Conservation (phyloP, 805 yeast species). For the Vanderwaltozyma polyspora region DNA sequence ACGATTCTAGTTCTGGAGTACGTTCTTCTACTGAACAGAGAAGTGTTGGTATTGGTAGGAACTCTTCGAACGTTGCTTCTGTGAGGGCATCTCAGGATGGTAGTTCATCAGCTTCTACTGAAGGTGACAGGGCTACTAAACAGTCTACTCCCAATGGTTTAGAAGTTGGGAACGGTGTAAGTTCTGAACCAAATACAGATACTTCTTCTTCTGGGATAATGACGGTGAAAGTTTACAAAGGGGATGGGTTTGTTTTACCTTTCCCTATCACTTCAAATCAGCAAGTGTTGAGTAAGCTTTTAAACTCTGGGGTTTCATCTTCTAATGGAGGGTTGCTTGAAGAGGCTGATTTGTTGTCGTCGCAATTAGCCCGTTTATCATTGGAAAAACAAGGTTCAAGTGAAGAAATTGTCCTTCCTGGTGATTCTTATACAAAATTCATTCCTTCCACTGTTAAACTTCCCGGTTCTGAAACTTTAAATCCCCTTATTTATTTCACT, state of each 20-base stretch:
- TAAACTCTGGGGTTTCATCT: conserved; percentile 39
- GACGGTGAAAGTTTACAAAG: conserved; percentile 66
- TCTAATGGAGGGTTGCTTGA: conserved; percentile 8
- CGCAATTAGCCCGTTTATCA: conserved; percentile 20
- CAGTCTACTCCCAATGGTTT: not conserved
- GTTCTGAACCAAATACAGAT: conserved; percentile 3
- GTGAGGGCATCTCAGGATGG: not conserved
- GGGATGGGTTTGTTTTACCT: conserved; percentile 59
- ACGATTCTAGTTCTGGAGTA: conserved; percentile 1
- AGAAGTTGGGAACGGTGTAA: not conserved
- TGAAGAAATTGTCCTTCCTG: conserved; percentile 27
- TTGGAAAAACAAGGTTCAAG: conserved; percentile 23
- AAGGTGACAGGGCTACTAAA: not conserved
- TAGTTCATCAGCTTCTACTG: not conserved
- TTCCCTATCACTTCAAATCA: conserved; percentile 55
- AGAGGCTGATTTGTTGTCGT: conserved; percentile 17
- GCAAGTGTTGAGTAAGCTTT: conserved; percentile 51
- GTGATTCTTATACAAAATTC: conserved; percentile 22
- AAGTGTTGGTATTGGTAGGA: conserved; percentile 16
- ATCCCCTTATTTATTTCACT: conserved; percentile 70
- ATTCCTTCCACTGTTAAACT: conserved; percentile 46
- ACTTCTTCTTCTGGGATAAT: conserved; percentile 42
- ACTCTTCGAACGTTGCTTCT: not conserved
- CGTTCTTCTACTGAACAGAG: conserved; percentile 12
- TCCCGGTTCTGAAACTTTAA: conserved; percentile 44